Evolutionary conservation across 163 green algal species (phyloP), one percentile per base, ranked within the genome.

Genomic region (Chlamydomonas reinhardtii): DNA sequence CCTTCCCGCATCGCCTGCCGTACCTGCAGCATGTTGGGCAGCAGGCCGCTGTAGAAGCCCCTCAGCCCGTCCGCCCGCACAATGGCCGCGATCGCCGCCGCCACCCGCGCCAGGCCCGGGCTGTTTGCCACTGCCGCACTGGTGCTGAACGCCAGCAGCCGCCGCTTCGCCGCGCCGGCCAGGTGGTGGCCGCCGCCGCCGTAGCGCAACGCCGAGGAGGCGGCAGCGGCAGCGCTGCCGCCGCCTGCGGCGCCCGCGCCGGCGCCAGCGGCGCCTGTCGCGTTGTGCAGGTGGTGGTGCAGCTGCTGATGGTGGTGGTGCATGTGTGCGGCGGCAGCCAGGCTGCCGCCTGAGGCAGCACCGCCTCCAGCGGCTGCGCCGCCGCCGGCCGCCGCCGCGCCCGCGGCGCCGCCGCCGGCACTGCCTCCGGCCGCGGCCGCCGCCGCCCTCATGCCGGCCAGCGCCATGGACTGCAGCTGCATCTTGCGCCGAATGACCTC

Each of bases 401-500:
- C 76, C 52, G 71, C 61, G 22, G 54, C 54, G 24, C 68, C 85
- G 54, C 54, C 76, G 48, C 48, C 76, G 62, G 73, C 52, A 4
- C 8, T 15, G 62, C 25, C 62, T 20, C 14, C 29, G 64, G 29
- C 29, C 1, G 27, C 29, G 9, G 27, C 29, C 29, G 48, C 61
- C 15, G 31, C 37, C 61, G 65, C 62, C 37, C 76, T 37, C 78
- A 76, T 34, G 15, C 54, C 69, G 15, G 78, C 78, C 66, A 69
- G 66, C 37, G 76, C 76, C 66, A 85, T 85, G n/a, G 39, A 69
- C 48, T 93, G 86, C 37, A 96, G 73, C 89, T 98, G 95, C 89
- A 98, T 92, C 32, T 94, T 89, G 48, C 95, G 83, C 27, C 94
- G 80, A 17, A 97, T 84, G 0, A 98, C 95, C 76, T 98, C 95